A percentile compares a stretch with the other conserved stretches of the same genome.
These are phyloP conservation scores for Puccinia novopanici DNA, from an alignment of 1,284 basidiomycete species.

Conservation along the genomic window DNA sequence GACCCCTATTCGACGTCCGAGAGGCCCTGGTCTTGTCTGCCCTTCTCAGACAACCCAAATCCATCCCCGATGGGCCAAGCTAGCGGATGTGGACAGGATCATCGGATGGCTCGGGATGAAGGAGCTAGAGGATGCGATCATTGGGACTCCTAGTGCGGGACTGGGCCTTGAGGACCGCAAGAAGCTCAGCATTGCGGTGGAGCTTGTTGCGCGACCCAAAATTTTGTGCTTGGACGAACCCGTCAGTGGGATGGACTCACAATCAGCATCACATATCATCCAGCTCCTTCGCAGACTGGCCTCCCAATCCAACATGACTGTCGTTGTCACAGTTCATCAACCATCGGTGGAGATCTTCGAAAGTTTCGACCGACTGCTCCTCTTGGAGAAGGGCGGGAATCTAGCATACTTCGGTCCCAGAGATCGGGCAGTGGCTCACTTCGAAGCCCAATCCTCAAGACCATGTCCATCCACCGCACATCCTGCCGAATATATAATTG, in stretches of 20 bases:
- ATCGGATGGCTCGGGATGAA: slow-evolving; percentile 38
- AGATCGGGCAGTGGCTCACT: slow-evolving; percentile 42
- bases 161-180: slow-evolving; percentile 45
- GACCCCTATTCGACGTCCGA: slow-evolving; percentile 44
- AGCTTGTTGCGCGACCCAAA: slow-evolving; percentile 54
- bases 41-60: slow-evolving; percentile 41
- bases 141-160: slow-evolving; percentile 43
- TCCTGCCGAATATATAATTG: slow-evolving; percentile 50
- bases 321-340: slow-evolving; percentile 56
- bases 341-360: slow-evolving; percentile 56
- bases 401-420: slow-evolving; percentile 37
- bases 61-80: slow-evolving; percentile 40
- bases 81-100: slow-evolving; percentile 45
- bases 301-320: slow-evolving; percentile 52
- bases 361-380: slow-evolving; percentile 34
- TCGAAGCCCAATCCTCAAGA: slow-evolving; percentile 29
- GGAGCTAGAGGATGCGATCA: slow-evolving; percentile 36
- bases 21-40: slow-evolving; percentile 47
- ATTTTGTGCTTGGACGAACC: slow-evolving; percentile 58
- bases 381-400: slow-evolving; percentile 35
- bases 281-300: slow-evolving; percentile 52
- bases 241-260: slow-evolving; percentile 55
- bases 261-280: slow-evolving; percentile 54
- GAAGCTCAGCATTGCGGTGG: slow-evolving; percentile 46
- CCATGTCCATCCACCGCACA: slow-evolving; percentile 12